A percentile compares a stretch with the other conserved stretches of the same genome.
phyloP scores from a whole-genome alignment of 495 filamentous ascomycete genomes.

The Corynascus novoguineensis region DNA sequence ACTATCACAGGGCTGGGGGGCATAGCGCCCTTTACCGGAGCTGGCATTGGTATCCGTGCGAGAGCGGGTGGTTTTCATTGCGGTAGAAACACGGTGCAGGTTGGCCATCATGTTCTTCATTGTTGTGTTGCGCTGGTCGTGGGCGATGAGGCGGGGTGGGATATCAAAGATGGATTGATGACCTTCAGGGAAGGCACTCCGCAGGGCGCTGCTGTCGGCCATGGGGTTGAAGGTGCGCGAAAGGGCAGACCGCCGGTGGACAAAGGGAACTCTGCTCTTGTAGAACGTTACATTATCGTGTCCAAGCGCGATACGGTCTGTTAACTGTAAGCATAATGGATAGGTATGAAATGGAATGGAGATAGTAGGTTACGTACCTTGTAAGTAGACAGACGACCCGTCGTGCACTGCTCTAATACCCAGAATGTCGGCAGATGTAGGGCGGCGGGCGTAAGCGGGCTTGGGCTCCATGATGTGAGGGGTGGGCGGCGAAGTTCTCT shows the following conservation, averaged over 20 bases:
- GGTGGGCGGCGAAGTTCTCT: conserved; percentile 18
- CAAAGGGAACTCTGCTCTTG: conserved; percentile 6
- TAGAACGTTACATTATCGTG: conserved; percentile 1
- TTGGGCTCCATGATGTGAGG: conserved; percentile 17
- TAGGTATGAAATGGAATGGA: no score
- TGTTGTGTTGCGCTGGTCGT: not conserved
- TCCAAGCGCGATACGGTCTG: not conserved
- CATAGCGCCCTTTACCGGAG: no score
- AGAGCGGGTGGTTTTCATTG: conserved; percentile 17
- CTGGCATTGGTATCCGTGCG: not conserved
- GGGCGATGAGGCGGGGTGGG: conserved; percentile 5
- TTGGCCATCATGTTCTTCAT: conserved; percentile 3
- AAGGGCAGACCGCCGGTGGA: conserved; percentile 1
- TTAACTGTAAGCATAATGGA: not conserved
- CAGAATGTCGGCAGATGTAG: conserved; percentile 8
- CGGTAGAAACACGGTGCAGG: conserved; percentile 11
- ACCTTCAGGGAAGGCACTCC: not conserved
- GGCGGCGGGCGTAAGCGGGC: conserved; percentile 11
- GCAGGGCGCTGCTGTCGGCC: not conserved
- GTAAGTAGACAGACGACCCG: not conserved
- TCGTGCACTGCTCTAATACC: not conserved
- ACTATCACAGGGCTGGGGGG: not conserved
- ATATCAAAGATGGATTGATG: not conserved
- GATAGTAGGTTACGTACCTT: not conserved
- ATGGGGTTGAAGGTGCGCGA: conserved; percentile 6